Evolutionary conservation across 2,329 filamentous ascomycete genomes (phyloP), one percentile per base, ranked within the genome.

Genomic region (Raffaelea arxii): DNA sequence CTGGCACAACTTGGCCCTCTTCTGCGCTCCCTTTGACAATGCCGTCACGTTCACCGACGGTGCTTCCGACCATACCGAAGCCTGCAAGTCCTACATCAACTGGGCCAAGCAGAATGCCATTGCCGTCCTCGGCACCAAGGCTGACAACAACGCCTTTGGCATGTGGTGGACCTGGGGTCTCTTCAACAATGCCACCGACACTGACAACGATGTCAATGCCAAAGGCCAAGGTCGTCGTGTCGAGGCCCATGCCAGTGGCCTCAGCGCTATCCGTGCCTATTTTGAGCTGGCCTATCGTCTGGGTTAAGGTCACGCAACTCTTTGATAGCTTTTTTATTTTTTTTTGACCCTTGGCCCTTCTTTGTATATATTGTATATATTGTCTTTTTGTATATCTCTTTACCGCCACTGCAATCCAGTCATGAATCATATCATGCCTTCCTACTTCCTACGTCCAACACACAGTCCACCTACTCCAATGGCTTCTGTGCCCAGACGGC

Each of bases 181-280:
- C 44, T 66, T 69, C 44, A 60, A 55, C 53, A 18, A 36, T n/a
- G 32, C 32, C 11, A 35, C 43, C 82, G 58, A 75, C 86, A 30
- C 88, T n/a, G n/a, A n/a, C n/a, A n/a, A n/a, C 32, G 32, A 36
- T 18, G 14, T 18, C 6, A 36, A 36, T 18, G 19, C 16, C 32
- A 36, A 36, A 12, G 89, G 89, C 2, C 74, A 90, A 32, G 94
- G 88, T 0, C n/a, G n/a, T n/a, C n/a, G n/a, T n/a, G 82, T 94
- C 2, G 90, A 95, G 67, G 94, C 89, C 4, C 90, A 96, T 58
- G 78, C 80, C 24, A 84, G 88, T 37, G 90, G 87, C 3, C 60
- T 95, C 43, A 78, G 85, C 6, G 72, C 94, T n/a, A 65, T 94
- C 49, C 72, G 86, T 54, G 86, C 88, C 3, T 75, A 85, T 59